Evolutionary conservation across 169 alveolate genomes (phyloP), one percentile per base, ranked within the genome.

Genomic region (Cyclospora cayetanensis): DNA sequence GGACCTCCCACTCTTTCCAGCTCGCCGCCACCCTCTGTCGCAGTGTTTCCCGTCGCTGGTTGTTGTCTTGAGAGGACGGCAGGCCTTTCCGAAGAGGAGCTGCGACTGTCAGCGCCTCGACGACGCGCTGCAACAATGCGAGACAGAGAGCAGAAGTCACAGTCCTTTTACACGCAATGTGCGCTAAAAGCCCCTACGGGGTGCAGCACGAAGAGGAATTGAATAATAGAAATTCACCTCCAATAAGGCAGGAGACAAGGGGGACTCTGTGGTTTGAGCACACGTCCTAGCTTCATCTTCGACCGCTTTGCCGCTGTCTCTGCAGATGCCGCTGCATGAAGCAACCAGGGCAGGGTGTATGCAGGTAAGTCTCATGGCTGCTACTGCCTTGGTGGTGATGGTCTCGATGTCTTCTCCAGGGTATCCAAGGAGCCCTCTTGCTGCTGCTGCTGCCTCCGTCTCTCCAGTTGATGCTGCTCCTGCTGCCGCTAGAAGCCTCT

Each of bases 311-410:
- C 53, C 35, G 53, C 53, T 70, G 83, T 55, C 39, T 50, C 83
- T 70, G 83, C 55, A 37, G 83, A 50, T 70, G 83, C 83, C 39
- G 83, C 50, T 35, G 83, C 83, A 29, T 50, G 31, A 34, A 39
- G 83, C 53, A 11, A 70, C 83, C 53, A 70, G 53, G 4, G 83
- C 83, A 31, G 83, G 83, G 83, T 70, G 83, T 37, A 70, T 34
- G 55, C 83, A 70, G 3, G 53, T 55, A 22, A 39, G 55, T 31
- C 83, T 70, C 83, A 70, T 70, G 55, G 83, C 83, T 11, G 25
- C 83, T 3, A 70, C 83, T 4, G 83, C 53, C 35, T 22, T 41
- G 15, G n/a, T 12, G 4, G 83, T 70, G 83, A 70, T 70, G 34
- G 9, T 15, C 3, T 70, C 55, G 29, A 70, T 55, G 31, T 70